Evolutionary conservation across 768 basidiomycete species (phyloP).

Genomic region (Termitomyces eurrhizus): DNA sequence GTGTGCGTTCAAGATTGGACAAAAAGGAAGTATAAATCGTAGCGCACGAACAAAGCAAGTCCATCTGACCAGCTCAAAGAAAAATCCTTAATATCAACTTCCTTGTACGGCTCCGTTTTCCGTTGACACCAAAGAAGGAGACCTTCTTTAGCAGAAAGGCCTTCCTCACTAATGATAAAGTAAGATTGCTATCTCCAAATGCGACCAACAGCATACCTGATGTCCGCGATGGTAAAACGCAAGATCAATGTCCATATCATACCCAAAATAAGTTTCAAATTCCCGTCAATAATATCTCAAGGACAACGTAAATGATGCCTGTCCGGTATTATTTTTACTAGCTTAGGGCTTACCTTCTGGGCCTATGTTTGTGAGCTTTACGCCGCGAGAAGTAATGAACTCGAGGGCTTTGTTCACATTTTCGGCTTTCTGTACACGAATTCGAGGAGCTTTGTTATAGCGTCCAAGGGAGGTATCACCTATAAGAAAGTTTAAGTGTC

Average conservation of each 20-base stretch:
- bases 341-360: slow-evolving; percentile 66
- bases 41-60: slow-evolving; percentile 75
- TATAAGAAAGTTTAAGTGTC: slow-evolving; percentile 21
- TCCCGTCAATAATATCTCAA: slow-evolving; percentile 97
- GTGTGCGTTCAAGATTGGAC: slow-evolving; percentile 5
- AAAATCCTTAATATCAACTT: slow-evolving; percentile 94
- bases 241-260: slow-evolving; percentile 99
- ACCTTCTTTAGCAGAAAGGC: slow-evolving; percentile 97
- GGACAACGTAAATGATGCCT: slow-evolving; percentile 4
- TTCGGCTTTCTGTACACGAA: slow-evolving; percentile 96
- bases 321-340: background rate
- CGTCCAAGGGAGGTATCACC: slow-evolving; percentile 91
- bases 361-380: slow-evolving; percentile 96
- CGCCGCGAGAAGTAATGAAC: slow-evolving; percentile 90
- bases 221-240: slow-evolving; percentile 96
- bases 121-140: slow-evolving; percentile 97
- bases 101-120: slow-evolving; percentile 87
- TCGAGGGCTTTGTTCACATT: slow-evolving; percentile 97
- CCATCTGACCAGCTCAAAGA: slow-evolving; percentile 93
- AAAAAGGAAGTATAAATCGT: slow-evolving; percentile 3
- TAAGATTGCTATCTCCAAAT: slow-evolving; percentile 11
- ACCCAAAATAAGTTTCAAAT: slow-evolving; percentile 94
- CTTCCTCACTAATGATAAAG: slow-evolving; percentile 73
- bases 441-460: slow-evolving; percentile 86
- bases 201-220: slow-evolving; percentile 59